Evolutionary conservation across 345 rosid species (phyloP).

Genomic region (Ceriops decandra): DNA sequence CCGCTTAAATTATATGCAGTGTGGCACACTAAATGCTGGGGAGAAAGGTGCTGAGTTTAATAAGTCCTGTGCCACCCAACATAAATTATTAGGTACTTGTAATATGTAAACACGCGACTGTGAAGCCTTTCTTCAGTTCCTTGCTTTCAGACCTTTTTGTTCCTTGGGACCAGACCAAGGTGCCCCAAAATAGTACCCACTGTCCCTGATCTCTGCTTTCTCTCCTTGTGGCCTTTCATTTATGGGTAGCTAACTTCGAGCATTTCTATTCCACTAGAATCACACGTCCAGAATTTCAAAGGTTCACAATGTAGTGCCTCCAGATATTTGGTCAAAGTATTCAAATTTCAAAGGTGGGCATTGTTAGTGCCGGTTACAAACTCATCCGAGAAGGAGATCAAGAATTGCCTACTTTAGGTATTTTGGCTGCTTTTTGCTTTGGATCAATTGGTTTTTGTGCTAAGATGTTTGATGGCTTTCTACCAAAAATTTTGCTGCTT

Average conservation of each 20-base stretch:
- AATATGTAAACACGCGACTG: too few relatives aligned
- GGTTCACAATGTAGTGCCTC: too few relatives aligned
- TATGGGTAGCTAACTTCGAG: background rate
- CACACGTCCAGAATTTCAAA: background rate
- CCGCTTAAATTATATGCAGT: too few relatives aligned
- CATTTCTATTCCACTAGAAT: constrained; percentile 10
- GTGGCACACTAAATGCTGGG: too few relatives aligned
- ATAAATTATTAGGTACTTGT: too few relatives aligned
- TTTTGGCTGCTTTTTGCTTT: background rate
- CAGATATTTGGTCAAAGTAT: background rate
- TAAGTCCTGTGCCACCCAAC: too few relatives aligned
- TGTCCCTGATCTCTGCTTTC: background rate
- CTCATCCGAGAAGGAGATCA: background rate
- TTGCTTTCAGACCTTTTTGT: constrained; percentile 9
- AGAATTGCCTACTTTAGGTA: background rate
- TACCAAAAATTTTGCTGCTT: background rate
- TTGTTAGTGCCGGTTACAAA: background rate
- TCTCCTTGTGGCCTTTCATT: background rate
- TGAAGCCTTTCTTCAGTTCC: background rate
- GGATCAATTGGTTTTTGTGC: background rate
- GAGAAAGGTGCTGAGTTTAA: too few relatives aligned
- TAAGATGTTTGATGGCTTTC: background rate
- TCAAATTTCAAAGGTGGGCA: background rate
- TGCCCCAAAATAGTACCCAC: constrained; percentile 18
- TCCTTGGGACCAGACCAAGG: background rate